These are phyloP conservation scores for Hippophae tibetana DNA, from an alignment of 306 rosid genomes.

Conservation along the genomic window DNA sequence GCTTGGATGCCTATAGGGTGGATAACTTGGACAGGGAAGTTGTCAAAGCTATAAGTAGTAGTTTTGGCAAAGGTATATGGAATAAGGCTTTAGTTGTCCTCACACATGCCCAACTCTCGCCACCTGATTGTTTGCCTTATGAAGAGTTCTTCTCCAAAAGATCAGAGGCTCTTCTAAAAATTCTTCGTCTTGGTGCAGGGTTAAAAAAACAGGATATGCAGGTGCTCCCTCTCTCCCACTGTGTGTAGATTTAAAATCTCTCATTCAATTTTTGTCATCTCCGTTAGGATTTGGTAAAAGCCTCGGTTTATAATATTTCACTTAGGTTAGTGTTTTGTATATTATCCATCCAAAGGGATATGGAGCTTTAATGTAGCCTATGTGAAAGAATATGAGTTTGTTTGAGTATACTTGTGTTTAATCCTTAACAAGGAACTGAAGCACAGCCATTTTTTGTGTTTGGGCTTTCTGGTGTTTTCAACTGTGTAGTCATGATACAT, in stretches of 20 bases:
- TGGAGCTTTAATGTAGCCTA: too few relatives aligned
- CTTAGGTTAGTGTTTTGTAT: too few relatives aligned
- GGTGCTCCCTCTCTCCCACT: conserved; percentile 27
- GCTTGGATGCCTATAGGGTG: conserved; percentile 86
- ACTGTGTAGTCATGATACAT: too few relatives aligned
- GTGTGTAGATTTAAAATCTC: not conserved
- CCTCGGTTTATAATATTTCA: too few relatives aligned
- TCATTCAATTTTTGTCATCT: not conserved
- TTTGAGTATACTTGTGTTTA: too few relatives aligned
- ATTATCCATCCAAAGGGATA: too few relatives aligned
- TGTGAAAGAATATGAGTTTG: too few relatives aligned
- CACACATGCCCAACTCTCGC: conserved; percentile 87
- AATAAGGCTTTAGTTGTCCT: conserved; percentile 75
- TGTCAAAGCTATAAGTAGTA: conserved; percentile 65
- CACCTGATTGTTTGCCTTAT: conserved; percentile 84
- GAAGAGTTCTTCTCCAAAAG: conserved; percentile 75
- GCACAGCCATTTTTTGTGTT: too few relatives aligned
- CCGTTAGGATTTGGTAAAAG: not conserved
- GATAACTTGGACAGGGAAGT: conserved; percentile 84
- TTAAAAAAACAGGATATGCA: conserved; percentile 43
- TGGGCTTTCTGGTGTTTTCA: too few relatives aligned
- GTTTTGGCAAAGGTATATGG: conserved; percentile 87
- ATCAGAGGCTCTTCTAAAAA: conserved; percentile 70
- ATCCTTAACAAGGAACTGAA: too few relatives aligned
- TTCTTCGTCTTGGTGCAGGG: conserved; percentile 52